phyloP scores from a whole-genome alignment of 2,329 filamentous ascomycete genomes.

The Cladosporium phlei region DNA sequence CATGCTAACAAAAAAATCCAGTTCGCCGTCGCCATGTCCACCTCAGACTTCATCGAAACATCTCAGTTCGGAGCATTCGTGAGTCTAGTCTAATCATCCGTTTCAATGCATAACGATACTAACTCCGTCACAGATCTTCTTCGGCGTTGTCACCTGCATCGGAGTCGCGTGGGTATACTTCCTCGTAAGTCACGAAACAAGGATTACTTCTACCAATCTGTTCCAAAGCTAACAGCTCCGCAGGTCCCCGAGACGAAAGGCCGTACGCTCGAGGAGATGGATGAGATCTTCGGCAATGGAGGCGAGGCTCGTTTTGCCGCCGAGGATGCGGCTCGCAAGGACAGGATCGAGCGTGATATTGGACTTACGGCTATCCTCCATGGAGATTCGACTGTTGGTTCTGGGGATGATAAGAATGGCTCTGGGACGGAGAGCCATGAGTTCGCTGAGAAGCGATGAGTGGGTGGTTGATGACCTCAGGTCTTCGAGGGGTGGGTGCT shows the following conservation, averaged over 20 bases:
- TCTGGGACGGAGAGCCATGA: slow-evolving; percentile 5
- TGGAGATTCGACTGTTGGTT: background rate
- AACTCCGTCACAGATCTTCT: slow-evolving; percentile 17
- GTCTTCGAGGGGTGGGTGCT: too few relatives aligned
- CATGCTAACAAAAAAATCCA: background rate
- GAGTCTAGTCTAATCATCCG: background rate
- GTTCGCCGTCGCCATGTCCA: slow-evolving; percentile 21
- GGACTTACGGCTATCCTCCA: slow-evolving; percentile 7
- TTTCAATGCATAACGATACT: background rate
- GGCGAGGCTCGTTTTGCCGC: slow-evolving; percentile 15
- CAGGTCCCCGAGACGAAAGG: slow-evolving; percentile 25
- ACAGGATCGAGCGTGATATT: slow-evolving; percentile 10
- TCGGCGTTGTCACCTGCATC: slow-evolving; percentile 18
- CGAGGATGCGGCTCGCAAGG: slow-evolving; percentile 8
- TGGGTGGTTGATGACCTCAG: background rate
- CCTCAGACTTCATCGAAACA: slow-evolving; percentile 18
- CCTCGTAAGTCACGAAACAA: slow-evolving; percentile 13
- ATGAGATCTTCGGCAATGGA: slow-evolving; percentile 27
- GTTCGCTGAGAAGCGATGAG: slow-evolving; percentile 5
- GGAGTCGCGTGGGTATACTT: slow-evolving; percentile 22
- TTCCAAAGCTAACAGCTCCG: background rate
- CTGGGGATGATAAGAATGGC: background rate
- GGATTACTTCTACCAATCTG: background rate
- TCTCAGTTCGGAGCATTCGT: slow-evolving; percentile 21
- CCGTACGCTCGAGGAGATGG: slow-evolving; percentile 27